These are phyloP conservation scores for Dalechampia spathulata DNA, from an alignment of 441 rosid genomes.

Conservation along the genomic window DNA sequence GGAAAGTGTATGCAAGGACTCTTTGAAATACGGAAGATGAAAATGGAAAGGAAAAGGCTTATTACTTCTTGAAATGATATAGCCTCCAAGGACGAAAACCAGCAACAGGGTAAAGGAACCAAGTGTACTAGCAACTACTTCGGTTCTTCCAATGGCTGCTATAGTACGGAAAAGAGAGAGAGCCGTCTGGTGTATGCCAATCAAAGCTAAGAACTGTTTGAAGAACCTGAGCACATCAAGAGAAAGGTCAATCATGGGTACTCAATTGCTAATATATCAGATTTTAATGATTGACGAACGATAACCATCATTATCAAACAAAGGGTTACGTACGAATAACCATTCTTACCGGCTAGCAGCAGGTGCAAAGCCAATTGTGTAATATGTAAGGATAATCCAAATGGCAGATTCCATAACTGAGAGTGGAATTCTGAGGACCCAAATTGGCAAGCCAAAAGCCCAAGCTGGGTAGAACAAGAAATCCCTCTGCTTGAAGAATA, in stretches of 20 bases:
- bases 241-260: constrained; percentile 15
- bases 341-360: constrained; percentile 40
- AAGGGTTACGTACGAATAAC: neutral
- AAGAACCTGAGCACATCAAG: constrained; percentile 40
- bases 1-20: no score
- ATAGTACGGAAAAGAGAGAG: constrained; percentile 57
- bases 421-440: constrained; percentile 54
- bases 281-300: neutral
- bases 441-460: constrained; percentile 59
- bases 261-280: constrained; percentile 24
- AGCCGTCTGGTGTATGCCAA: constrained; percentile 52
- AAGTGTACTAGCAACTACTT: constrained; percentile 43
- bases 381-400: constrained; percentile 59
- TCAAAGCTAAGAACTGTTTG: constrained; percentile 44
- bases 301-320: no score
- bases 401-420: constrained; percentile 52
- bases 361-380: constrained; percentile 68
- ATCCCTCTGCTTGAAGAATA: constrained; percentile 63
- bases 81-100: constrained; percentile 62
- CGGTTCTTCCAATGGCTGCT: constrained; percentile 54
- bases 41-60: neutral
- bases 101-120: constrained; percentile 43
- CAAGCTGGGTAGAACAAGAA: constrained; percentile 56
- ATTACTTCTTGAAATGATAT: constrained; percentile 47
- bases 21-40: no score